Conservation (phyloP, 495 filamentous ascomycete genomes). For the Tuber borchii region DNA sequence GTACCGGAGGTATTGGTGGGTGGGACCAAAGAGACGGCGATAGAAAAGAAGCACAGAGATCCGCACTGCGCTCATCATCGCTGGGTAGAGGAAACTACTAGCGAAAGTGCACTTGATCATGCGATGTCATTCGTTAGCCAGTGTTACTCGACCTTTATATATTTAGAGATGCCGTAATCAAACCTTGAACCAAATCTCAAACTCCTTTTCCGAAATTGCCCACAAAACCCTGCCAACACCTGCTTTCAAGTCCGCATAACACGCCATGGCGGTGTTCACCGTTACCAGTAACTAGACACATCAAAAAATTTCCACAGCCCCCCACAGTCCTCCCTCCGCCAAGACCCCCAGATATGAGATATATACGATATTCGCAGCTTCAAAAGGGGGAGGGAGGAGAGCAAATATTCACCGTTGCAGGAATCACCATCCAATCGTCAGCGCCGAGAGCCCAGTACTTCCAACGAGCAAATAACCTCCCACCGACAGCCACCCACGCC, state of each 20-base stretch:
- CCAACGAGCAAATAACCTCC: background rate
- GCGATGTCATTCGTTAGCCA: background rate
- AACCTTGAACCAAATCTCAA: background rate
- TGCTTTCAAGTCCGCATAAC: background rate
- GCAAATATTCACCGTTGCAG: background rate
- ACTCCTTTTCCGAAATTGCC: background rate
- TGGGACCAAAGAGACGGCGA: background rate
- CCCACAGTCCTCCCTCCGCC: too few relatives aligned
- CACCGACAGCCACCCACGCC: background rate
- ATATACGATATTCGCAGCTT: background rate
- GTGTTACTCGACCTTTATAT: too few relatives aligned
- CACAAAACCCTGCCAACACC: background rate
- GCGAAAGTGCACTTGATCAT: background rate
- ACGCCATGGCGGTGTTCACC: background rate
- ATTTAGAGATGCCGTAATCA: background rate
- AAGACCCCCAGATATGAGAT: too few relatives aligned
- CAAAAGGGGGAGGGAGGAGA: background rate
- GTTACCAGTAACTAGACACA: background rate
- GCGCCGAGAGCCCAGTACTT: background rate
- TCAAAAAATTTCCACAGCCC: background rate
- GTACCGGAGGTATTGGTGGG: background rate
- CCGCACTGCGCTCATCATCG: background rate
- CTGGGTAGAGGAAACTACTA: background rate
- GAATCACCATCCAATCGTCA: background rate
- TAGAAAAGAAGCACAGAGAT: conserved; percentile 6